phyloP scores from a whole-genome alignment of 108 stramenopile genomes.

The Nitzschia inconspicua region DNA sequence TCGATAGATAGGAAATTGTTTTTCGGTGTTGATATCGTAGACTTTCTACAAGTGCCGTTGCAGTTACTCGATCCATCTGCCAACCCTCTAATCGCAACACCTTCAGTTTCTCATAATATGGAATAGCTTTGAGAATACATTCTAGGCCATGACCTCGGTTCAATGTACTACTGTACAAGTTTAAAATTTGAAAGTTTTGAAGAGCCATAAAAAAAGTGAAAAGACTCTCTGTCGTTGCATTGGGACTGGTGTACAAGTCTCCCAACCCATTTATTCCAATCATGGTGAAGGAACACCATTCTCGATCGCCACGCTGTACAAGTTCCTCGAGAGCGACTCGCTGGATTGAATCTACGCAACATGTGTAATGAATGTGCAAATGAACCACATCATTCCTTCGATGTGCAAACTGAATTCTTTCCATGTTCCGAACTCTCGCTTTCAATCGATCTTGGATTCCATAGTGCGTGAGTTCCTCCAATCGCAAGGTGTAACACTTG shows the following conservation, averaged over 20 bases:
- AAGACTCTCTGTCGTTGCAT: slow-evolving; percentile 3
- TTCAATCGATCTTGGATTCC: not conserved
- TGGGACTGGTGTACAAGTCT: slow-evolving; percentile 9
- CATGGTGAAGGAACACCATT: slow-evolving; percentile 26
- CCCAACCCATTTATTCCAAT: slow-evolving; percentile 13
- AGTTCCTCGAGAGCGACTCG: slow-evolving; percentile 1
- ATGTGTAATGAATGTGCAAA: slow-evolving; percentile 16
- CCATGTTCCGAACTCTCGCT: slow-evolving; percentile 1
- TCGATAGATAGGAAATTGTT: slow-evolving; percentile 1
- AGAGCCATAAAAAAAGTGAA: slow-evolving; percentile 8
- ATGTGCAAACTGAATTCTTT: slow-evolving; percentile 7
- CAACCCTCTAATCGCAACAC: slow-evolving; percentile 22
- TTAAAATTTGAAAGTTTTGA: slow-evolving; percentile 2
- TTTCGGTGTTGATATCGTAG: not conserved
- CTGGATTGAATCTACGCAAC: slow-evolving; percentile 2
- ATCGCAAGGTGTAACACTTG: slow-evolving; percentile 5
- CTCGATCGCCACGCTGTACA: slow-evolving; percentile 2
- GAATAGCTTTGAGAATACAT: slow-evolving; percentile 9
- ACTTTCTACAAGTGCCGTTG: not conserved
- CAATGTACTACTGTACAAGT: slow-evolving; percentile 9
- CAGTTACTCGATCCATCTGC: slow-evolving; percentile 27
- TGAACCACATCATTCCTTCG: slow-evolving; percentile 1
- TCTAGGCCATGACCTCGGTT: slow-evolving; percentile 24
- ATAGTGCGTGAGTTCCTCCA: slow-evolving; percentile 21
- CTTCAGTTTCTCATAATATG: not conserved